Evolutionary conservation across 2,329 filamentous ascomycete genomes (phyloP), one percentile per base, ranked within the genome.

Genomic region (Alternaria postmessia): DNA sequence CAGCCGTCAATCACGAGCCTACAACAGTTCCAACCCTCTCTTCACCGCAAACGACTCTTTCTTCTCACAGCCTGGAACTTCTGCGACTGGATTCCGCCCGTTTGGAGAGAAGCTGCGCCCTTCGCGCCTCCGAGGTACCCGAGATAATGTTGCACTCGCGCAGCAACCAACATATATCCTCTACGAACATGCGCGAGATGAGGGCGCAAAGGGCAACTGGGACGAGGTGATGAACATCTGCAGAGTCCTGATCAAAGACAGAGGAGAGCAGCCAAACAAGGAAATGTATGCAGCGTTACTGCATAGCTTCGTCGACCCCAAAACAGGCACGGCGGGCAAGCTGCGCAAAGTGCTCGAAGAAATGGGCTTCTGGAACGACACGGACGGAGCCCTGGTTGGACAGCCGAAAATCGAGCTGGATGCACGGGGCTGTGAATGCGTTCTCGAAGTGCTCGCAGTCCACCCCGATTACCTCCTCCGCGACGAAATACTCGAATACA

Each of bases 391-490:
- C 4, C 16, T 42, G n/a, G 34, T 22, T 7, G 54, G 84, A 43
- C 75, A 79, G 1, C 81, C 84, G 42, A 84, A 82, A 0, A 82
- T 97, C 44, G 80, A 86, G 42, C 83, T 88, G 7, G 91, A 93
- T 66, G 84, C 85, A 1, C 83, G 83, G 4, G 84, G 91, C 2
- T 94, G 92, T 70, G 89, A 94, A 76, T 87, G 87, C 62, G 87
- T 90, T 3, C 80, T 97, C 39, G 87, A 88, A 76, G 89, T 87
- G 5, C 83, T 97, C 24, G 87, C 91, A 0, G 87, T 95, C 8
- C 95, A 98, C 75, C 92, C 94, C 0, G 91, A 98, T 77, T 94
- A 96, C 69, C 67, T 93, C 6, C 81, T 95, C 24, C 88, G 93
- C 36, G 85, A 87, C 54, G 84, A 89, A 36, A 84, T 97, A 4